A percentile compares a stretch with the other conserved stretches of the same genome.
Conservation (phyloP, 768 basidiomycete genomes). For the Phylloporus arenicola region DNA sequence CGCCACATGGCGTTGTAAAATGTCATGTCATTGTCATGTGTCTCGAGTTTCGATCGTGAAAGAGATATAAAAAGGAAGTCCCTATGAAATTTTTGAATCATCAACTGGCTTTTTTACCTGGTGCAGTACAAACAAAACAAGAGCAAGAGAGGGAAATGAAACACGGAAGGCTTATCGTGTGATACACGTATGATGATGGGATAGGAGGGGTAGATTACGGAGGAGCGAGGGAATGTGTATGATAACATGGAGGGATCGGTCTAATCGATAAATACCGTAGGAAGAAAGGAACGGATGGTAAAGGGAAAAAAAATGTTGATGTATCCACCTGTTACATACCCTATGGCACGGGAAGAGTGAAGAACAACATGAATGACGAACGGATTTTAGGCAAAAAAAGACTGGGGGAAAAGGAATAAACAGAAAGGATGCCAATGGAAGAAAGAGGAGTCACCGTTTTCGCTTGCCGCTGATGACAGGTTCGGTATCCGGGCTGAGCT, state of each 20-base stretch:
- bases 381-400: background rate
- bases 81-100: no score
- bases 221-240: background rate
- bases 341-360: conserved; percentile 1
- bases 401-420: background rate
- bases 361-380: background rate
- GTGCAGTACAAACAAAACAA: background rate
- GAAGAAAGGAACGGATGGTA: background rate
- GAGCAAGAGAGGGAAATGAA: background rate
- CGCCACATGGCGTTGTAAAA: background rate
- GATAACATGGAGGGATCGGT: background rate
- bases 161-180: background rate
- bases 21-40: background rate
- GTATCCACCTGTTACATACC: conserved; percentile 9
- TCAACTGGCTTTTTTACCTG: background rate
- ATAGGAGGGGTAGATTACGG: background rate
- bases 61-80: background rate
- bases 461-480: conserved; percentile 21
- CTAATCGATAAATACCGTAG: conserved; percentile 9
- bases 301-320: background rate
- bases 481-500: background rate
- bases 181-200: background rate
- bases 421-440: background rate
- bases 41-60: background rate
- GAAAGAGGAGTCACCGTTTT: conserved; percentile 12